phyloP scores from a whole-genome alignment of 2,329 filamentous ascomycete species.

The Alternaria dauci region DNA sequence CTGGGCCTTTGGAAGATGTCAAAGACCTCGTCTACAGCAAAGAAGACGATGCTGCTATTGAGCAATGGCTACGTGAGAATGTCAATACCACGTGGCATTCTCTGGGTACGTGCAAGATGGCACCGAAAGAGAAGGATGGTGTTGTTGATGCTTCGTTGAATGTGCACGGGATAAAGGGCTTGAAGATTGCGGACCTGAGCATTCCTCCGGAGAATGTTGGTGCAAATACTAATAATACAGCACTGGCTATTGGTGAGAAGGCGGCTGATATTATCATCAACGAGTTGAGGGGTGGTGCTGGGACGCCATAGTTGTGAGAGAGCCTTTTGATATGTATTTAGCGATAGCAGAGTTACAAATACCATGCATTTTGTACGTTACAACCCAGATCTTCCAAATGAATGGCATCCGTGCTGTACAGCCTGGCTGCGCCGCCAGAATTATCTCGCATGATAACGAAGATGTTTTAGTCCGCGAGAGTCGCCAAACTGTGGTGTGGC shows the following conservation, averaged over 20 bases:
- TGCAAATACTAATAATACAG: slow-evolving; percentile 59
- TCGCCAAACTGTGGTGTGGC: neutral
- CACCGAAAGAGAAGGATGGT: slow-evolving; percentile 39
- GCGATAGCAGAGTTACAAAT: neutral
- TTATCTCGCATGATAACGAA: neutral
- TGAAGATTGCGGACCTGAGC: slow-evolving; percentile 57
- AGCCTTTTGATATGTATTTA: neutral
- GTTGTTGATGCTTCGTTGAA: slow-evolving; percentile 40
- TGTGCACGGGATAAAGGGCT: slow-evolving; percentile 37
- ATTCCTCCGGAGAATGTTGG: slow-evolving; percentile 55
- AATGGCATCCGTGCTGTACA: no score
- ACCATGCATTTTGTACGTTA: neutral
- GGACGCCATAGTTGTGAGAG: neutral
- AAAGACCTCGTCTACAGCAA: slow-evolving; percentile 33
- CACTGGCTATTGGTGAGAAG: slow-evolving; percentile 50
- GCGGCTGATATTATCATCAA: slow-evolving; percentile 41
- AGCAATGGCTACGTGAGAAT: slow-evolving; percentile 52
- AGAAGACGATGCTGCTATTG: slow-evolving; percentile 49
- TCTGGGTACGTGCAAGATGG: slow-evolving; percentile 46
- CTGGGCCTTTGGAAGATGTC: slow-evolving; percentile 18
- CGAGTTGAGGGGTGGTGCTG: slow-evolving; percentile 15
- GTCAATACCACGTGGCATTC: slow-evolving; percentile 48
- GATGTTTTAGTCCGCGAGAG: neutral
- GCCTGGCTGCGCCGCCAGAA: neutral
- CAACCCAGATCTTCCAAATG: neutral